These are phyloP conservation scores for Piromyces finnis DNA, from an alignment of 192 early-diverging fungal genomes.

Conservation along the genomic window DNA sequence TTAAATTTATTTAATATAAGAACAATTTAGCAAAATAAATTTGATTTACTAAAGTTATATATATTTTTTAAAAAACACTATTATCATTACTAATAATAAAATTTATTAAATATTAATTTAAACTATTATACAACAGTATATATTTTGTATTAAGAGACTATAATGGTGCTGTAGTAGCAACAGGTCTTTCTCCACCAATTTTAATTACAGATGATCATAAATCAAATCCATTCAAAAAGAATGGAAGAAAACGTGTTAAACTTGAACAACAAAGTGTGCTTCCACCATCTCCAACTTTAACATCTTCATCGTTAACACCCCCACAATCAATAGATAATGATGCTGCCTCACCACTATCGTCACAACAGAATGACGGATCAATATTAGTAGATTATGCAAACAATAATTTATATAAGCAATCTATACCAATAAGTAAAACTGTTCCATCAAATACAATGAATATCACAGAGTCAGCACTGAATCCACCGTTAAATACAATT, in stretches of 20 bases:
- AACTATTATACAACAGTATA: conserved; percentile 26
- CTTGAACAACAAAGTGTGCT: conserved; percentile 7
- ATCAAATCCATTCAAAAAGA: conserved; percentile 45
- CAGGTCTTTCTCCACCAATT: conserved; percentile 72
- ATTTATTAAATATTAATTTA: too few relatives aligned
- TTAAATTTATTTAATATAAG: too few relatives aligned
- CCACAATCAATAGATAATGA: background rate
- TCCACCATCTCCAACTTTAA: background rate
- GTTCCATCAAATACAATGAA: background rate
- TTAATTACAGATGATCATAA: conserved; percentile 98
- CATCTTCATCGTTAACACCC: background rate
- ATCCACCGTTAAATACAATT: background rate
- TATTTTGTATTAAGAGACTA: conserved; percentile 62
- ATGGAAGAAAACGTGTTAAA: conserved; percentile 12
- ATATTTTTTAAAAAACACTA: too few relatives aligned
- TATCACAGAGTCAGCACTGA: background rate
- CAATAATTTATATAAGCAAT: background rate
- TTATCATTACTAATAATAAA: too few relatives aligned
- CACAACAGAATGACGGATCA: conserved; percentile 1
- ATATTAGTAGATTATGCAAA: background rate
- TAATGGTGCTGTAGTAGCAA: conserved; percentile 43
- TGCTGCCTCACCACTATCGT: background rate
- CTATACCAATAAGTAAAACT: too few relatives aligned
- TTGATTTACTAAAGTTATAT: too few relatives aligned
- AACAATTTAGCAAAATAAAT: too few relatives aligned